Percentiles rank a stretch among this genome's conserved stretches.
phyloP scores from a whole-genome alignment of 2,329 filamentous ascomycete species.

The Tolypocladium endophyticum region DNA sequence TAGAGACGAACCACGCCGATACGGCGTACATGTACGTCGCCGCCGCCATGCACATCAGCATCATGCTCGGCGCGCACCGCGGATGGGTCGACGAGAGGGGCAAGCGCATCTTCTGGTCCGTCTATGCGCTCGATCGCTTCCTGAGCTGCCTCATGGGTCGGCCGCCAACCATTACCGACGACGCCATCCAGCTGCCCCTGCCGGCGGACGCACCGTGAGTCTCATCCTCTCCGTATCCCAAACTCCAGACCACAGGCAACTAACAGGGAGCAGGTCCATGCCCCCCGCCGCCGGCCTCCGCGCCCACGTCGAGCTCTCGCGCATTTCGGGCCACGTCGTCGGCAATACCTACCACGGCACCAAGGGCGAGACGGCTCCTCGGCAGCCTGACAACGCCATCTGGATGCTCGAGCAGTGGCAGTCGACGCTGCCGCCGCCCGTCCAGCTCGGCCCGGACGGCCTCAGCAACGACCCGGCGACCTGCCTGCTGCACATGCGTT shows the following conservation, averaged over 20 bases:
- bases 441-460: slow-evolving; percentile 25
- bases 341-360: slow-evolving; percentile 32
- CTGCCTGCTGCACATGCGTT: slow-evolving; percentile 37
- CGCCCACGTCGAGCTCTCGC: slow-evolving; percentile 35
- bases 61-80: slow-evolving; percentile 37
- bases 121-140: slow-evolving; percentile 39
- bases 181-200: slow-evolving; percentile 31
- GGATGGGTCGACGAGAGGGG: slow-evolving; percentile 31
- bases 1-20: slow-evolving; percentile 38
- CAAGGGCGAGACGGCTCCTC: slow-evolving; percentile 11
- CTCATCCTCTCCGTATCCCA: not conserved
- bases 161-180: slow-evolving; percentile 33
- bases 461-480: slow-evolving; percentile 29
- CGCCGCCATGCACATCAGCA: slow-evolving; percentile 35
- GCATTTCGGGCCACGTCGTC: slow-evolving; percentile 37
- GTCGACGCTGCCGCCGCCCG: slow-evolving; percentile 21
- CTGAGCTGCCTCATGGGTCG: slow-evolving; percentile 39
- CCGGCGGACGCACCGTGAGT: slow-evolving; percentile 31
- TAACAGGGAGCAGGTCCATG: slow-evolving; percentile 21
- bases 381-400: slow-evolving; percentile 28
- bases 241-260: not conserved
- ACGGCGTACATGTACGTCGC: slow-evolving; percentile 36
- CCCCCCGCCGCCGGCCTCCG: slow-evolving; percentile 31
- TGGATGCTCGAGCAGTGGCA: slow-evolving; percentile 31
- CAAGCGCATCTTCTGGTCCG: slow-evolving; percentile 40